phyloP scores from a whole-genome alignment of 306 rosid genomes.

The Dalbergia oliveri region DNA sequence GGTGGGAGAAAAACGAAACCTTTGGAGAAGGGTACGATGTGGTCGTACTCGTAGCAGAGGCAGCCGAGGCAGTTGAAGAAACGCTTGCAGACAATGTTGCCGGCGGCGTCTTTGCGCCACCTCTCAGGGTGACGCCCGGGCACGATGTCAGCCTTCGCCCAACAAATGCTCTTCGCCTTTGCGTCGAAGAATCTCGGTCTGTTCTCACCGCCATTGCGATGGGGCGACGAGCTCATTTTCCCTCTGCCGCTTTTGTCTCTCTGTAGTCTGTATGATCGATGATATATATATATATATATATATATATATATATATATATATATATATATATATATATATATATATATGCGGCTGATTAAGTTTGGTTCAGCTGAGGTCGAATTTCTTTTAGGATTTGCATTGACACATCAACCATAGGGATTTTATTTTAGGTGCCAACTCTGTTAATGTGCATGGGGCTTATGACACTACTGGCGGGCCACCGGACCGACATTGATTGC shows the following conservation, averaged over 20 bases:
- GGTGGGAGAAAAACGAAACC: slow-evolving; percentile 53
- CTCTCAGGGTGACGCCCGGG: slow-evolving; percentile 95
- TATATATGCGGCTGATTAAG: too few species aligned
- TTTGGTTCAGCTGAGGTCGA: not conserved
- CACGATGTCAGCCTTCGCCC: slow-evolving; percentile 74
- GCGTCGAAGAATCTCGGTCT: slow-evolving; percentile 76
- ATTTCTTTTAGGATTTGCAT: not conserved
- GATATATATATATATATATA: too few species aligned
- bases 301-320: too few species aligned
- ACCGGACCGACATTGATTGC: too few species aligned
- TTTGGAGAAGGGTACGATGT: slow-evolving; percentile 88
- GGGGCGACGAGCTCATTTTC: slow-evolving; percentile 69
- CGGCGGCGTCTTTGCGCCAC: slow-evolving; percentile 97
- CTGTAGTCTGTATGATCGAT: too few species aligned
- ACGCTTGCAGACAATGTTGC: slow-evolving; percentile 91
- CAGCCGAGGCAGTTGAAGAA: slow-evolving; percentile 88
- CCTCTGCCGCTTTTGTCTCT: not conserved
- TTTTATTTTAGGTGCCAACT: too few species aligned
- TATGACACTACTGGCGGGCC: too few species aligned
- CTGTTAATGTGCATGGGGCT: too few species aligned
- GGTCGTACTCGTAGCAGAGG: slow-evolving; percentile 97
- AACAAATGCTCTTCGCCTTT: slow-evolving; percentile 71
- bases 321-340: too few species aligned
- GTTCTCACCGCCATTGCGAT: slow-evolving; percentile 53
- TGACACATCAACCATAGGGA: too few species aligned